These are phyloP conservation scores for Penicillium psychrosexuale DNA, from an alignment of 2,329 filamentous ascomycete genomes.

Conservation along the genomic window DNA sequence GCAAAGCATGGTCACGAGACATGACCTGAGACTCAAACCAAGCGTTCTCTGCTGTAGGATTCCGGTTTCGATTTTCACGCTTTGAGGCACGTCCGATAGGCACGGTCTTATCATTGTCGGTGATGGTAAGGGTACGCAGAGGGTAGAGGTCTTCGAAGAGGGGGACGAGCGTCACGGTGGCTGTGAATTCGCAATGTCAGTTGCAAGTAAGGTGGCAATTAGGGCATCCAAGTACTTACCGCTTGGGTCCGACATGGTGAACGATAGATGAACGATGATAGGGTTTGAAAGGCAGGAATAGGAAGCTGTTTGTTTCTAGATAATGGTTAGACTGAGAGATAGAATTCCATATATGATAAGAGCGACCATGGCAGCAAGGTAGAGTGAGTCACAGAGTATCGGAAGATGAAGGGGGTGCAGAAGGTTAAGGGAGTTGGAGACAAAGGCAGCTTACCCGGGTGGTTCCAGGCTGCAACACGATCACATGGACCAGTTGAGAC, in stretches of 20 bases:
- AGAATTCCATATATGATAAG: background rate
- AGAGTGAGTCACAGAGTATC: background rate
- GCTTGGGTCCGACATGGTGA: constrained; percentile 23
- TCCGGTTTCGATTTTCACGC: constrained; percentile 35
- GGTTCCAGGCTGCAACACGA: constrained; percentile 10
- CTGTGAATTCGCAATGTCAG: constrained; percentile 24
- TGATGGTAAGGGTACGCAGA: constrained; percentile 33
- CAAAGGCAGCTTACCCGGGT: constrained; percentile 6
- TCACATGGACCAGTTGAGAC: constrained; percentile 2
- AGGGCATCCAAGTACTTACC: constrained; percentile 17
- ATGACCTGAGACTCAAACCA: constrained; percentile 49
- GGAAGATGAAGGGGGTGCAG: background rate
- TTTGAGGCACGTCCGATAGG: constrained; percentile 45
- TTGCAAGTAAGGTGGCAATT: background rate
- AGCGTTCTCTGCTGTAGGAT: constrained; percentile 39
- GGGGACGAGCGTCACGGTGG: constrained; percentile 33
- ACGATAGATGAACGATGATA: background rate
- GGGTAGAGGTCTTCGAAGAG: constrained; percentile 20
- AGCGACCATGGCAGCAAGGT: background rate
- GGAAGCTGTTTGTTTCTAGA: background rate
- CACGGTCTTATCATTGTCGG: constrained; percentile 24
- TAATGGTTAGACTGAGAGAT: background rate
- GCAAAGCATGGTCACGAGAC: constrained; percentile 46
- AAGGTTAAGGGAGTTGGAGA: background rate
- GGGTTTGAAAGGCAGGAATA: background rate